These are phyloP conservation scores for Lasiosphaeriaceae sp. DNA, from an alignment of 495 filamentous ascomycete genomes.

Conservation along the genomic window DNA sequence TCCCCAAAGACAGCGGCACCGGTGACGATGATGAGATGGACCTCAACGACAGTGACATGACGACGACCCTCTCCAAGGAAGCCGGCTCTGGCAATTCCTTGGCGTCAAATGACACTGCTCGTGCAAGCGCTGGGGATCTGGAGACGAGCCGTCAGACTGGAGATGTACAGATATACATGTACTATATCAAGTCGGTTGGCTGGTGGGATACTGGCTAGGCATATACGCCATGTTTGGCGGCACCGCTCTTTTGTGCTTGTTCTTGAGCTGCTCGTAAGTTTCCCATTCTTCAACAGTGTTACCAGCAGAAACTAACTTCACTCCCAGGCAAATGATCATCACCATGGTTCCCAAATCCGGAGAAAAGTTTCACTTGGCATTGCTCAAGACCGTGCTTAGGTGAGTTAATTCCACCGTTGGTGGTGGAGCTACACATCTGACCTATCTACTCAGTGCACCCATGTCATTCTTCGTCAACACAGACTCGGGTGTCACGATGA, in stretches of 20 bases:
- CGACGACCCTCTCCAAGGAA: not conserved
- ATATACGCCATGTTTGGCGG: conserved; percentile 25
- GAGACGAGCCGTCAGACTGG: conserved; percentile 37
- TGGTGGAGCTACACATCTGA: too few relatives aligned
- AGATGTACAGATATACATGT: conserved; percentile 52
- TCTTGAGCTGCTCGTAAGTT: conserved; percentile 24
- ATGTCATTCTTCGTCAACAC: conserved; percentile 30
- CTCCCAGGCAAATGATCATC: conserved; percentile 25
- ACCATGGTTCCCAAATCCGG: conserved; percentile 25
- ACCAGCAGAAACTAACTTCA: not conserved
- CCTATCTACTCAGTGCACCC: conserved; percentile 16
- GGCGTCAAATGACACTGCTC: not conserved
- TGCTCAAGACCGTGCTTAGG: conserved; percentile 25
- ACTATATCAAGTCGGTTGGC: conserved; percentile 51
- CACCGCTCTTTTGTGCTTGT: conserved; percentile 19
- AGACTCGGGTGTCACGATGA: conserved; percentile 29
- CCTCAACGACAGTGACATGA: not conserved
- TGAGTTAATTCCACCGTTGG: too few relatives aligned
- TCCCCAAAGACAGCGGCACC: too few relatives aligned
- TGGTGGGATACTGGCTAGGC: conserved; percentile 34
- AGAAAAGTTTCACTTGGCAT: conserved; percentile 22
- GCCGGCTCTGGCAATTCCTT: not conserved
- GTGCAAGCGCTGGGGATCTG: not conserved
- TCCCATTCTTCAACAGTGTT: not conserved
- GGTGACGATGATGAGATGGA: not conserved